phyloP scores from a whole-genome alignment of 805 yeast genomes.

The Candida sakaeoensis region DNA sequence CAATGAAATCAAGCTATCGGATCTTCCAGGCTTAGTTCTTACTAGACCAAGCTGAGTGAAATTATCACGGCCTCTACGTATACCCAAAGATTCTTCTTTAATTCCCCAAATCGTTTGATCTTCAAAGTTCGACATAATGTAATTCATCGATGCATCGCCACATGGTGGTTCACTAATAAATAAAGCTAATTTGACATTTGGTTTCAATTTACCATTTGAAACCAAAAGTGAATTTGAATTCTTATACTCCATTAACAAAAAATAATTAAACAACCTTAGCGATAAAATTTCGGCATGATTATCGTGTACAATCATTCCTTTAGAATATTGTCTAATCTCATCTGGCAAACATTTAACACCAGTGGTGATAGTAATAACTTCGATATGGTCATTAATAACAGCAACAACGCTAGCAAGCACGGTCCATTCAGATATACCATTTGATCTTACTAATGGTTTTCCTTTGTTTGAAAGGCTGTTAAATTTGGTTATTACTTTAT shows the following conservation, averaged over 20 bases:
- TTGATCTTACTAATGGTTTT: constrained; percentile 58
- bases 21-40: constrained; percentile 90
- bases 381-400: constrained; percentile 15
- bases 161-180: constrained; percentile 80
- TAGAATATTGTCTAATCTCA: constrained; percentile 33
- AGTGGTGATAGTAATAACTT: constrained; percentile 57
- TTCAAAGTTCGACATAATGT: constrained; percentile 15
- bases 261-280: constrained; percentile 64
- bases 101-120: constrained; percentile 20
- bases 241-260: constrained; percentile 47
- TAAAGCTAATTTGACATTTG: constrained; percentile 47
- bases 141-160: constrained; percentile 78
- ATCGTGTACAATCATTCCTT: constrained; percentile 76
- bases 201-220: constrained; percentile 30
- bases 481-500: constrained; percentile 26
- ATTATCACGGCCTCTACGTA: constrained; percentile 59
- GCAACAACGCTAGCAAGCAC: constrained; percentile 73
- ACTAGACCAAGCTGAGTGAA: constrained; percentile 59
- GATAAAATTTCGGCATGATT: constrained; percentile 86
- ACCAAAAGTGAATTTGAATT: constrained; percentile 12
- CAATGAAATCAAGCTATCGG: constrained; percentile 65
- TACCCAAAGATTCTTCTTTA: constrained; percentile 10
- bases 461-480: constrained; percentile 36
- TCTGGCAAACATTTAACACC: constrained; percentile 83
- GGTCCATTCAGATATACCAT: constrained; percentile 77